Conservation (phyloP, 75 land plant genomes). For the Pinus taeda region DNA sequence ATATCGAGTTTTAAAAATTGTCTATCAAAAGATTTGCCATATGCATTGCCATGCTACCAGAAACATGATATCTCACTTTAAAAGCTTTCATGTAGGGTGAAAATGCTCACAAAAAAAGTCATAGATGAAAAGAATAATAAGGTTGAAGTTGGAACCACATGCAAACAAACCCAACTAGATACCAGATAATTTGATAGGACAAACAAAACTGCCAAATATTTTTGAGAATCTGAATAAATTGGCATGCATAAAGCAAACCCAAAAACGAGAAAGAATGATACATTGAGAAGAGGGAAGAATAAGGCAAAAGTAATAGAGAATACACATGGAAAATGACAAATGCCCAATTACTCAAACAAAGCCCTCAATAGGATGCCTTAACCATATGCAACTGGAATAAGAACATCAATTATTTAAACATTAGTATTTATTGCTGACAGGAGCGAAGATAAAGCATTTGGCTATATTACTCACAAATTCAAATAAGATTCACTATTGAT, state of each 20-base stretch:
- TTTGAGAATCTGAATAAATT: background rate
- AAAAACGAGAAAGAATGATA: background rate
- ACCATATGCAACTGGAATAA: background rate
- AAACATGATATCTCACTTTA: background rate
- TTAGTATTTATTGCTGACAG: background rate
- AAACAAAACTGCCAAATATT: background rate
- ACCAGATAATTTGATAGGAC: background rate
- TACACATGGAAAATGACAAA: background rate
- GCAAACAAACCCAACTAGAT: background rate
- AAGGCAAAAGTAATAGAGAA: background rate
- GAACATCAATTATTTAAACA: background rate
- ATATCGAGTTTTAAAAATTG: background rate
- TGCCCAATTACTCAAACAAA: background rate
- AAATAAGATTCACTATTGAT: slow-evolving; percentile 3
- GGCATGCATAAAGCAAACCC: background rate
- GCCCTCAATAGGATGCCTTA: background rate
- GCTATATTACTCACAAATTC: background rate
- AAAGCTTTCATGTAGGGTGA: background rate
- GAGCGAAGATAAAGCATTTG: background rate
- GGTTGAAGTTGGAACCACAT: background rate
- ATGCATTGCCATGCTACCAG: background rate
- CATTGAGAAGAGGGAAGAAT: background rate
- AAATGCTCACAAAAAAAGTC: background rate
- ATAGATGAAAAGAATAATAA: background rate
- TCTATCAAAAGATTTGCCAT: background rate